A percentile compares a stretch with the other conserved stretches of the same genome.
phyloP scores from a whole-genome alignment of 2,329 filamentous ascomycete species.

The Epichloe festucae region DNA sequence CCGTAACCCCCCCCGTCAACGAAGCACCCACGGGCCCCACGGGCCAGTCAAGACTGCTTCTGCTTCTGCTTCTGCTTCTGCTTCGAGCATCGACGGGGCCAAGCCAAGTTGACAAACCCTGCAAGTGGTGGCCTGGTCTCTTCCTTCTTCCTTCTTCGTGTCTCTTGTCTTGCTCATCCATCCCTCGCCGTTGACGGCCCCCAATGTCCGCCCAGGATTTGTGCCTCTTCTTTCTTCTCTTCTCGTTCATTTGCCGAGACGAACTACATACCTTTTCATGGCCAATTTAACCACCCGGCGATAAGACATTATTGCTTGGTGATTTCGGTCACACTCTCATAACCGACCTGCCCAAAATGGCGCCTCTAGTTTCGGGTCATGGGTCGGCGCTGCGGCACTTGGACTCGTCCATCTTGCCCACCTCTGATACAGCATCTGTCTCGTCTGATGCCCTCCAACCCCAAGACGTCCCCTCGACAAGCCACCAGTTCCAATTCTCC shows the following conservation, averaged over 20 bases:
- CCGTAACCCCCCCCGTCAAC: not conserved
- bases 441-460: conserved; percentile 20
- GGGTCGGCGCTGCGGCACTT: not conserved
- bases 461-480: not conserved
- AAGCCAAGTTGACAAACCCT: not conserved
- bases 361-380: conserved; percentile 9
- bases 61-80: too few relatives aligned
- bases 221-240: conserved; percentile 2
- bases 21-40: not conserved
- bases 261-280: conserved; percentile 8
- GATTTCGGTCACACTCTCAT: conserved; percentile 4
- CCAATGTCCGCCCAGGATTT: conserved; percentile 1
- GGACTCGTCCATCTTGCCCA: conserved; percentile 9
- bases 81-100: not conserved
- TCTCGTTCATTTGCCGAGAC: conserved; percentile 4
- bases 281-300: conserved; percentile 8
- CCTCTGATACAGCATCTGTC: conserved; percentile 26
- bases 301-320: conserved; percentile 10
- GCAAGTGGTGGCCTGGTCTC: not conserved
- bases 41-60: too few relatives aligned
- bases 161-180: not conserved
- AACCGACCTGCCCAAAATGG: conserved; percentile 11
- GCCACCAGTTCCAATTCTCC: conserved; percentile 4
- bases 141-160: not conserved
- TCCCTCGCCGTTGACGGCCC: conserved; percentile 2